Evolutionary conservation across 2,329 filamentous ascomycete genomes (phyloP), one percentile per base, ranked within the genome.

Genomic region (Westerdykella aurantiaca): DNA sequence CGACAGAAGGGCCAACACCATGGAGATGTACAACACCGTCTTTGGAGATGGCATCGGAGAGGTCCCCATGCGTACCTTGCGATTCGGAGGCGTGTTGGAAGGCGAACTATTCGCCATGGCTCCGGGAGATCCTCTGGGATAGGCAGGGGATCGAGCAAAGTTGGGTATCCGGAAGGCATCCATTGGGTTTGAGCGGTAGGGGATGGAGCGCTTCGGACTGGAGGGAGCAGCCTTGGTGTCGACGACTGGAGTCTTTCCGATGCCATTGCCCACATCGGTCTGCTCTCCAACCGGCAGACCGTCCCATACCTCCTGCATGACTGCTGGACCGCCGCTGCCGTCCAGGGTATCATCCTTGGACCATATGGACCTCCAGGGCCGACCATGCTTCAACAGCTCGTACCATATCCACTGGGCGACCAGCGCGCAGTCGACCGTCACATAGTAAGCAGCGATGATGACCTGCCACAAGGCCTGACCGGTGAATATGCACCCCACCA

Each of bases 381-480:
- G 63, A 38, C 71, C 73, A 43, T 76, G 70, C 55, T 75, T 73
- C 46, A 80, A 58, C 46, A 77, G 69, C 40, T 80, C 79, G 55
- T 85, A 85, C 79, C 81, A 85, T 31, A 82, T 67, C 69, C 80
- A 84, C 64, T 85, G 82, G 31, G 71, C 67, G 6, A 82, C 79
- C 22, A 85, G 68, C 31, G 77, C 73, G 23, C 81, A 65, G 60
- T 85, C 82, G 2, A 85, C 82, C 21, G 77, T 76, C 39, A 83
- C 80, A 58, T 85, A 85, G 64, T 85, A 85, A 17, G 66, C 69
- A 1, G 81, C 82, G 39, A 85, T 73, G 7, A 82, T 74, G 34
- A 84, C 73, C 68, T 85, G 82, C 79, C 82, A 85, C 39, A 71
- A 71, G 16, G 82, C 82, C 59, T 85, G 82, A 17, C 75, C 69